These are phyloP conservation scores for Cyclotella choctawhatcheeana DNA, from an alignment of 108 stramenopile genomes.

Conservation along the genomic window DNA sequence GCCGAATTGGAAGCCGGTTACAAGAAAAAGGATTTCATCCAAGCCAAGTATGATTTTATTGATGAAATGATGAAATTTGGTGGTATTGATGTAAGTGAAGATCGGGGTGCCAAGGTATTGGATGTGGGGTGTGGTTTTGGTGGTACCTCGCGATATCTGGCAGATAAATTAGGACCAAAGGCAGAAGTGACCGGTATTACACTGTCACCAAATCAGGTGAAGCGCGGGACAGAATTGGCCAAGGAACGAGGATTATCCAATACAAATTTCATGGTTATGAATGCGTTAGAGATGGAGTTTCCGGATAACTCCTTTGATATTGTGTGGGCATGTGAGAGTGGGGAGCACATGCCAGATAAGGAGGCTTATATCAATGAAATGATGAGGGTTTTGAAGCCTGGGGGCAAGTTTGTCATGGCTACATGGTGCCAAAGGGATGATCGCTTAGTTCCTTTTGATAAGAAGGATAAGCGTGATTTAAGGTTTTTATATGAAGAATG, in stretches of 20 bases:
- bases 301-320: slow-evolving; percentile 94
- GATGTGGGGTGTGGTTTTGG: slow-evolving; percentile 99
- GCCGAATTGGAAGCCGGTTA: slow-evolving; percentile 73
- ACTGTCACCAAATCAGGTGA: slow-evolving; percentile 90
- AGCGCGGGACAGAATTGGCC: slow-evolving; percentile 92
- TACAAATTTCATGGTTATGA: slow-evolving; percentile 92
- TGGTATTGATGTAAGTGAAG: slow-evolving; percentile 60
- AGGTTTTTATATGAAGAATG: slow-evolving; percentile 97
- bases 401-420: slow-evolving; percentile 95
- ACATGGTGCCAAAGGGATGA: slow-evolving; percentile 98
- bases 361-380: slow-evolving; percentile 94
- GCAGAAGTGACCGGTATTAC: slow-evolving; percentile 93
- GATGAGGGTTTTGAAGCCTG: slow-evolving; percentile 97
- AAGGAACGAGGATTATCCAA: slow-evolving; percentile 80
- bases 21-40: slow-evolving; percentile 88
- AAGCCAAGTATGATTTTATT: slow-evolving; percentile 96
- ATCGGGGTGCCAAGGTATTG: slow-evolving; percentile 76
- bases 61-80: slow-evolving; percentile 98
- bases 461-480: slow-evolving; percentile 89
- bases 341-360: slow-evolving; percentile 99
- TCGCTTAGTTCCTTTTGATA: slow-evolving; percentile 75
- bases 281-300: slow-evolving; percentile 95
- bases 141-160: slow-evolving; percentile 93
- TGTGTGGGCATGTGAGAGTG: slow-evolving; percentile 97
- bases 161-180: slow-evolving; percentile 80